phyloP scores from a whole-genome alignment of 1,284 basidiomycete genomes.

The Inonotus hispidus region DNA sequence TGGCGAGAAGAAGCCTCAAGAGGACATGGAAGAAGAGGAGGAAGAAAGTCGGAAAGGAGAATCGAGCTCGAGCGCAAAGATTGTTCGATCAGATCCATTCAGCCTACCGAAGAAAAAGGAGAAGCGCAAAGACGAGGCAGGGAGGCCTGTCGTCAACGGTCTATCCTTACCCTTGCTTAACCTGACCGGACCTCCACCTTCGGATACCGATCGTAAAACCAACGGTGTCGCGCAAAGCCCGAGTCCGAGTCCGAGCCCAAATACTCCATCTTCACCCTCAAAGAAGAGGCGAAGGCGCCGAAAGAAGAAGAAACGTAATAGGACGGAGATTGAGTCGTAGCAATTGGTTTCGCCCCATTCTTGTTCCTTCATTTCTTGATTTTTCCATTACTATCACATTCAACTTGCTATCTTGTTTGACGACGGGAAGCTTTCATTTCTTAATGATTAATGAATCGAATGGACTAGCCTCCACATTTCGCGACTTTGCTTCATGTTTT shows the following conservation, averaged over 20 bases:
- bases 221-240: neutral
- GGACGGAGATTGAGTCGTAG: neutral
- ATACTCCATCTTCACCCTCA: conserved; percentile 24
- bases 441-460: neutral
- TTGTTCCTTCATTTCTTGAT: neutral
- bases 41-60: conserved; percentile 15
- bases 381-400: too few relatives aligned
- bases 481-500: neutral
- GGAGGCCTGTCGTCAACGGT: neutral
- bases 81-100: conserved; percentile 16
- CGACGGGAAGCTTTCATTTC: too few relatives aligned
- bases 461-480: neutral
- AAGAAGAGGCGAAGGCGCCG: conserved; percentile 50
- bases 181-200: conserved; percentile 43
- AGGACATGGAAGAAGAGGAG: conserved; percentile 36
- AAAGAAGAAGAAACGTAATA: conserved; percentile 44
- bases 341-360: neutral
- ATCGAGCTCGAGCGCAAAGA: conserved; percentile 12
- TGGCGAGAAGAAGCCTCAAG: neutral
- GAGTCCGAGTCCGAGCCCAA: conserved; percentile 17
- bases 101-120: conserved; percentile 10
- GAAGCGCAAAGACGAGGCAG: neutral
- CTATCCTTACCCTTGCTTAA: conserved; percentile 46
- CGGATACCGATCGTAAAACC: conserved; percentile 29
- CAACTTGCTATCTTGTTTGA: too few relatives aligned